These are phyloP conservation scores for Vaccinium corymbosum DNA, from an alignment of 148 eudicot species.

Conservation along the genomic window DNA sequence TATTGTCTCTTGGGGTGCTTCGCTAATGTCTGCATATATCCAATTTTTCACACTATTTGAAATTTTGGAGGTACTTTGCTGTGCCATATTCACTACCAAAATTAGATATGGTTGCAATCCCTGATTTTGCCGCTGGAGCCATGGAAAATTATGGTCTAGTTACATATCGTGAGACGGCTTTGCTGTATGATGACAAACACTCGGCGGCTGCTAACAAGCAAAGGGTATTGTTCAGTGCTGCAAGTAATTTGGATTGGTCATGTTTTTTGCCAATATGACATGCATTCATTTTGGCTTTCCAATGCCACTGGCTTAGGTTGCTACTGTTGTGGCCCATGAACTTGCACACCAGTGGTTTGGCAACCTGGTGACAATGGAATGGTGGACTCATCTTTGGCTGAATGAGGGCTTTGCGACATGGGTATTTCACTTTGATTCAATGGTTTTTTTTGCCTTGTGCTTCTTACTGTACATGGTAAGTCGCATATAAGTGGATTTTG, in stretches of 20 bases:
- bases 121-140: constrained; percentile 36
- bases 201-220: constrained; percentile 32
- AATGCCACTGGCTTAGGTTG: constrained; percentile 16
- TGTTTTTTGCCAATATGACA: background rate
- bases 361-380: constrained; percentile 41
- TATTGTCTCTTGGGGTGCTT: constrained; percentile 4
- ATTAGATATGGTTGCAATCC: constrained; percentile 36
- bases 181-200: constrained; percentile 27
- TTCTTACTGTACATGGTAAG: background rate
- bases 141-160: constrained; percentile 40
- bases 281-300: constrained; percentile 4
- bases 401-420: constrained; percentile 42
- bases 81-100: constrained; percentile 34
- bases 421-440: constrained; percentile 16
- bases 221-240: constrained; percentile 12
- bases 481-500: background rate
- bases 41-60: constrained; percentile 9
- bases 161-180: constrained; percentile 26
- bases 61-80: constrained; percentile 29
- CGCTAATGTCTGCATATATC: background rate
- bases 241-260: constrained; percentile 48
- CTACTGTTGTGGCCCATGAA: constrained; percentile 29
- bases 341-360: constrained; percentile 43
- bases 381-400: constrained; percentile 48
- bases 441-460: background rate